phyloP scores from a whole-genome alignment of 2,329 filamentous ascomycete species.

The Ascosphaera acerosa region DNA sequence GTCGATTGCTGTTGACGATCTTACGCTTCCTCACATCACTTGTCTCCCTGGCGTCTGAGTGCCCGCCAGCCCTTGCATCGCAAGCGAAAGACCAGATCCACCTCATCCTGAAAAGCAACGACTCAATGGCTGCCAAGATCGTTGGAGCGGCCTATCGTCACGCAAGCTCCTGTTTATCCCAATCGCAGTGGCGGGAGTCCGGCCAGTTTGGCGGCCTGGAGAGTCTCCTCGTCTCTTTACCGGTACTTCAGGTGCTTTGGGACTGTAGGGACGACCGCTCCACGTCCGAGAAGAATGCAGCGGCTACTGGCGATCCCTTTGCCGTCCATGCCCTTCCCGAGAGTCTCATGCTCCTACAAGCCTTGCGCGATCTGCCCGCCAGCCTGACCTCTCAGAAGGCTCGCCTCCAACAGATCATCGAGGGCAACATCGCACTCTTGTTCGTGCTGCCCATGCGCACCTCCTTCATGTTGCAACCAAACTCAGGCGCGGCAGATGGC shows the following conservation, averaged over 20 bases:
- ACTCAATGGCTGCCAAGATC: conserved; percentile 12
- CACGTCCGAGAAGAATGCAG: conserved; percentile 10
- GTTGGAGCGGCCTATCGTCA: conserved; percentile 14
- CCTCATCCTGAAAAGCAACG: conserved; percentile 15
- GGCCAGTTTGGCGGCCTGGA: conserved; percentile 12
- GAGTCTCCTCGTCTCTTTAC: background rate
- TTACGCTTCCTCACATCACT: conserved; percentile 11
- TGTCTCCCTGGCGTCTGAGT: conserved; percentile 10
- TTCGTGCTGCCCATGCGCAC: conserved; percentile 17
- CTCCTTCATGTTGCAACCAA: conserved; percentile 14
- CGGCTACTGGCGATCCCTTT: conserved; percentile 8
- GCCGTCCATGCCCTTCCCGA: background rate
- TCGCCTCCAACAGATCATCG: conserved; percentile 12
- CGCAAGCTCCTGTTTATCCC: conserved; percentile 6
- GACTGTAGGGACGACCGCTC: conserved; percentile 2
- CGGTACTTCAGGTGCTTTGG: background rate
- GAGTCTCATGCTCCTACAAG: conserved; percentile 10
- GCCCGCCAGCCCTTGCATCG: conserved; percentile 1
- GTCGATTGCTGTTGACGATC: conserved; percentile 12
- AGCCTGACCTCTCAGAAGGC: conserved; percentile 11
- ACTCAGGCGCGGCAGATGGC: conserved; percentile 12
- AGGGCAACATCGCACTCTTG: conserved; percentile 17
- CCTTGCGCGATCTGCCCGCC: conserved; percentile 9
- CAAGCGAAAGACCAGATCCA: conserved; percentile 14
- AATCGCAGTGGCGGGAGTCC: conserved; percentile 11